These are phyloP conservation scores for Cenchrus purpureus DNA, from an alignment of 176 grass and related monocot genomes.

Conservation along the genomic window DNA sequence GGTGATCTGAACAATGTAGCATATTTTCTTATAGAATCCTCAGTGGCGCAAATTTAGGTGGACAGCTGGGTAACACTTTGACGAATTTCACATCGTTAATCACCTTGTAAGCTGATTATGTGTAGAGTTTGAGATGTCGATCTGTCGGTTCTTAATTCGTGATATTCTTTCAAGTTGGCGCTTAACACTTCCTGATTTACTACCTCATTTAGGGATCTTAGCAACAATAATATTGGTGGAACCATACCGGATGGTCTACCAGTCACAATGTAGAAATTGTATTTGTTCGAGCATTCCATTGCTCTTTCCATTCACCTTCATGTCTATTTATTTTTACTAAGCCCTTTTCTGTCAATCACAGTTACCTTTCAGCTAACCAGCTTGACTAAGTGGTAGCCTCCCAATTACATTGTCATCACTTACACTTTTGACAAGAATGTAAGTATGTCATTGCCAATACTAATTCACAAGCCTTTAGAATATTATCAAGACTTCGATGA, in stretches of 20 bases:
- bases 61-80: slow-evolving; percentile 77
- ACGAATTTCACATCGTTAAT: slow-evolving; percentile 83
- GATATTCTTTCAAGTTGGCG: too few relatives aligned
- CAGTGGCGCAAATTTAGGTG: slow-evolving; percentile 75
- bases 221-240: slow-evolving; percentile 96
- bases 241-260: slow-evolving; percentile 85
- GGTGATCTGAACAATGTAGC: slow-evolving; percentile 35
- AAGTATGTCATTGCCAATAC: too few relatives aligned
- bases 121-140: too few relatives aligned
- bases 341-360: slow-evolving; percentile 45
- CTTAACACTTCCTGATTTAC: too few relatives aligned
- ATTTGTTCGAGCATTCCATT: slow-evolving; percentile 38
- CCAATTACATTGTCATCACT: too few relatives aligned
- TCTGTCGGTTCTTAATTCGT: too few relatives aligned
- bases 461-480: too few relatives aligned
- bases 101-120: slow-evolving; percentile 72
- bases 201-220: too few relatives aligned
- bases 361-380: slow-evolving; percentile 90
- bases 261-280: slow-evolving; percentile 78
- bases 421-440: too few relatives aligned
- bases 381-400: too few relatives aligned
- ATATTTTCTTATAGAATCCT: slow-evolving; percentile 58
- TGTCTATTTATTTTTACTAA: slow-evolving; percentile 26
- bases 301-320: background rate
- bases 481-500: too few relatives aligned